Evolutionary conservation across 1,139 yeast species (phyloP).

Genomic region (Scheffersomyces insectosa): DNA sequence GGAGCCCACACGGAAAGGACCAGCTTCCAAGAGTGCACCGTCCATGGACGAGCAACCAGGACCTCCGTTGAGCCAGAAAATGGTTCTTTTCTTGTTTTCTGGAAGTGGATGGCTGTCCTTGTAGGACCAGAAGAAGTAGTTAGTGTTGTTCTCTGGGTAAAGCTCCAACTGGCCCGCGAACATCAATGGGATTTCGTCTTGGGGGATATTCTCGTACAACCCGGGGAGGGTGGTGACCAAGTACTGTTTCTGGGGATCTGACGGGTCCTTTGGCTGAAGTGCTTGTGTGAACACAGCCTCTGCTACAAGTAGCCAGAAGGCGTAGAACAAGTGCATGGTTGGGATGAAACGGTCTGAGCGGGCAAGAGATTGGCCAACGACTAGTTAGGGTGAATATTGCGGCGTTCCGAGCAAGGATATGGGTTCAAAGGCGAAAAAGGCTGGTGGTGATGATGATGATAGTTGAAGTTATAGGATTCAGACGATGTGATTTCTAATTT

Average conservation of each 20-base stretch:
- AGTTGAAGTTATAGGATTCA: too few relatives aligned
- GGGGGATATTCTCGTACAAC: slow-evolving; percentile 29
- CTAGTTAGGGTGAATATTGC: too few relatives aligned
- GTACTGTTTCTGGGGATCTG: slow-evolving; percentile 22
- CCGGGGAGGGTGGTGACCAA: slow-evolving; percentile 47
- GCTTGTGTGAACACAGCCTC: too few relatives aligned
- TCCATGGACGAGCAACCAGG: slow-evolving; percentile 99
- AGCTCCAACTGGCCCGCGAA: slow-evolving; percentile 70
- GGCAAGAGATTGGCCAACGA: too few relatives aligned
- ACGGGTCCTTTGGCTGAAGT: slow-evolving; percentile 23
- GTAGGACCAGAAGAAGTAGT: slow-evolving; percentile 83
- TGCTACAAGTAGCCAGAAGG: too few relatives aligned
- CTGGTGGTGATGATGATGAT: too few relatives aligned
- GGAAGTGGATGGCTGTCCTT: slow-evolving; percentile 33
- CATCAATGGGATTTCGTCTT: slow-evolving; percentile 51
- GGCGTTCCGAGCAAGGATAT: too few relatives aligned
- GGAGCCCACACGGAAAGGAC: slow-evolving; percentile 71
- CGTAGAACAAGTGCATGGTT: too few relatives aligned
- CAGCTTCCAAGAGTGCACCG: slow-evolving; percentile 91
- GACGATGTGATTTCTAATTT: too few relatives aligned
- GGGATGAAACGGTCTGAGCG: too few relatives aligned
- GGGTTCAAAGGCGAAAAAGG: too few relatives aligned
- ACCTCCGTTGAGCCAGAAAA: slow-evolving; percentile 94
- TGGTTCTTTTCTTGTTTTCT: slow-evolving; percentile 41
- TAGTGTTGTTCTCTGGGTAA: slow-evolving; percentile 53